Evolutionary conservation across 177 flowering plant species (phyloP).

Genomic region (Vitis hybrid): DNA sequence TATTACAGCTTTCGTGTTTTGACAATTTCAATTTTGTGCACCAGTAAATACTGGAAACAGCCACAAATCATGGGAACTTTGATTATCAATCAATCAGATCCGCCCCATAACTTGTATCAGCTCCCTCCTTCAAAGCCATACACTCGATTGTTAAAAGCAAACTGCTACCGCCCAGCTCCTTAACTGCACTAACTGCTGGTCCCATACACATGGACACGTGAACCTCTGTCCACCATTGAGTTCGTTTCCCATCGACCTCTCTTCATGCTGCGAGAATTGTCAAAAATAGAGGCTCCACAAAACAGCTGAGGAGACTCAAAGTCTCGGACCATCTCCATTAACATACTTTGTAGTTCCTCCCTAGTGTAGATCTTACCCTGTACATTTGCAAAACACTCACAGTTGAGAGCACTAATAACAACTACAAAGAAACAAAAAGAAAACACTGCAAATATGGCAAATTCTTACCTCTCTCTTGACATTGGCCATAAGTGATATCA

Average conservation of each 20-base stretch:
- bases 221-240: background rate
- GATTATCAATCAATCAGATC: too few species aligned
- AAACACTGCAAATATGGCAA: background rate
- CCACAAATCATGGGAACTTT: too few species aligned
- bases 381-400: background rate
- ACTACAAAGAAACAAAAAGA: background rate
- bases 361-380: constrained; percentile 52
- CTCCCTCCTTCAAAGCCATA: too few species aligned
- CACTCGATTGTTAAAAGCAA: too few species aligned
- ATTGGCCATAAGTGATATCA: constrained; percentile 56
- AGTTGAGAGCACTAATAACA: background rate
- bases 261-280: constrained; percentile 15
- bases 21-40: too few species aligned
- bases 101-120: too few species aligned
- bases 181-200: background rate
- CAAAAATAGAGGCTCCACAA: constrained; percentile 3
- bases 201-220: constrained; percentile 4
- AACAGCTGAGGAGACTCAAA: constrained; percentile 25
- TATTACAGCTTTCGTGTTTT: too few species aligned
- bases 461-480: constrained; percentile 49
- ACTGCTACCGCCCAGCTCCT: background rate
- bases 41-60: too few species aligned
- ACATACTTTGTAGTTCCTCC: constrained; percentile 62
- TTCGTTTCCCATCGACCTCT: constrained; percentile 12
- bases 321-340: constrained; percentile 52